Evolutionary conservation across 345 rosid genomes (phyloP).

Genomic region (Carallia pectinifolia): DNA sequence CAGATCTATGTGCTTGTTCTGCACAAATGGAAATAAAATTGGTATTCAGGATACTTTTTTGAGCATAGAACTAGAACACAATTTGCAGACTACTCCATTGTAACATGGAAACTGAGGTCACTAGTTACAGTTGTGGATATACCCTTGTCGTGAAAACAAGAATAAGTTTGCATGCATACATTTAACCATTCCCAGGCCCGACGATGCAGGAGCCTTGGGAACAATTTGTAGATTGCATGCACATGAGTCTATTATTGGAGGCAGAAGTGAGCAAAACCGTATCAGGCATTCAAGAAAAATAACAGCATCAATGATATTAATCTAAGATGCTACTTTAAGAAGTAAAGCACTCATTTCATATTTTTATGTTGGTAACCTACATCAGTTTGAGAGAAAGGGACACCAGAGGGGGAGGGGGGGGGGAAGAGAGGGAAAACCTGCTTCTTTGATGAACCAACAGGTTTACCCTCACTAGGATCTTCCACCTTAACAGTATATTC

Average conservation of each 20-base stretch:
- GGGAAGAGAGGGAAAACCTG: slow-evolving; percentile 39
- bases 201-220: no score
- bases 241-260: no score
- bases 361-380: no score
- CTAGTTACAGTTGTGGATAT: no score
- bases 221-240: no score
- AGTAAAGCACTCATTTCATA: neutral
- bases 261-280: neutral
- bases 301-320: neutral
- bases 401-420: neutral
- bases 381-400: neutral
- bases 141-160: no score
- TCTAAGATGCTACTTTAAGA: neutral
- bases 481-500: slow-evolving; percentile 40
- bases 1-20: slow-evolving; percentile 51
- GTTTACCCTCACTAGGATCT: slow-evolving; percentile 35
- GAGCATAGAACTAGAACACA: neutral
- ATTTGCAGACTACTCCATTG: no score
- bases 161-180: no score
- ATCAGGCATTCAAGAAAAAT: neutral
- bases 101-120: no score
- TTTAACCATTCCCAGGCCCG: no score
- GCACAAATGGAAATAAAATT: slow-evolving; percentile 17
- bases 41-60: neutral
- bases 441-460: slow-evolving; percentile 54